These are phyloP conservation scores for Neurospora crassa DNA, from an alignment of 2,329 filamentous ascomycete species.

Conservation along the genomic window DNA sequence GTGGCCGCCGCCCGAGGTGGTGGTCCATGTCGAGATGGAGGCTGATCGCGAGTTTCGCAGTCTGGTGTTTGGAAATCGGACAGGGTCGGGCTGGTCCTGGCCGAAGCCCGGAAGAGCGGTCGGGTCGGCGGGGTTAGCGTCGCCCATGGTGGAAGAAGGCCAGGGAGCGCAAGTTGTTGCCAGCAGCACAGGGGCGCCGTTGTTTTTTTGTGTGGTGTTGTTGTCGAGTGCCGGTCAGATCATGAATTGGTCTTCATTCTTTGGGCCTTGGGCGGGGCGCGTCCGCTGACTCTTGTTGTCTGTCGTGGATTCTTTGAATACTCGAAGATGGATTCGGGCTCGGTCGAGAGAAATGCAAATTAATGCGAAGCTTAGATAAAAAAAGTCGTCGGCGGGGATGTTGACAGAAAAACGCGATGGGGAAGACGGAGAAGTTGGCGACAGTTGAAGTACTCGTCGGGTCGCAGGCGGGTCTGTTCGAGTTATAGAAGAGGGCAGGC, in stretches of 20 bases:
- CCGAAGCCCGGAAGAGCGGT: conserved; percentile 10
- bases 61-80: conserved; percentile 20
- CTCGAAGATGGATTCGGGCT: neutral
- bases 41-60: conserved; percentile 13
- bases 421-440: neutral
- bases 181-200: conserved; percentile 1
- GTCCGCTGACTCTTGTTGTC: neutral
- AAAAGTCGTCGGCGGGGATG: neutral
- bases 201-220: neutral
- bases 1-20: neutral
- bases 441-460: neutral
- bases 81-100: conserved; percentile 14
- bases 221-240: neutral
- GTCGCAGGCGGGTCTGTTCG: neutral
- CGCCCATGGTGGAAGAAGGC: conserved; percentile 15
- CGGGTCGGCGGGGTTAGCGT: conserved; percentile 16
- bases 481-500: neutral
- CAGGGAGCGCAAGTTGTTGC: neutral
- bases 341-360: neutral
- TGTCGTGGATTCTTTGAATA: neutral
- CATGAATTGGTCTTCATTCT: neutral
- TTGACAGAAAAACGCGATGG: neutral
- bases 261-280: neutral
- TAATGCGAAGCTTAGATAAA: neutral
- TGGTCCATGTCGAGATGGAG: neutral